phyloP scores from a whole-genome alignment of 2,329 filamentous ascomycete genomes.

The Scedosporium apiospermum region DNA sequence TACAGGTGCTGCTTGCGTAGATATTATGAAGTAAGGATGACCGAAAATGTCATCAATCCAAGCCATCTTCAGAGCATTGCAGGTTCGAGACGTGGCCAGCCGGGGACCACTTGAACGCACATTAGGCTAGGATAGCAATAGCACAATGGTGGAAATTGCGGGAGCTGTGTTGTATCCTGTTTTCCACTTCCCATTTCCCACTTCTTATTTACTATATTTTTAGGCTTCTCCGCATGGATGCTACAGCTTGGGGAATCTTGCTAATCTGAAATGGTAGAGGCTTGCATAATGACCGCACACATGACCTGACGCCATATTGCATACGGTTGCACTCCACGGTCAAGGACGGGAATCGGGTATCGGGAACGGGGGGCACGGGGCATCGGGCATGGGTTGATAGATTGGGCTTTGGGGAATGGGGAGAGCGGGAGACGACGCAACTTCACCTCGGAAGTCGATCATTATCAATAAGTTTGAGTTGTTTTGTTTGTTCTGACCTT shows the following conservation, averaged over 20 bases:
- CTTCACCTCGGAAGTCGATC: too few relatives aligned
- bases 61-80: neutral
- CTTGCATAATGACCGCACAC: neutral
- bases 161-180: neutral
- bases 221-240: neutral
- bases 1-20: neutral
- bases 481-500: too few relatives aligned
- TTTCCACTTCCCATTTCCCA: neutral
- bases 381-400: too few relatives aligned
- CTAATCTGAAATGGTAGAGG: conserved; percentile 1
- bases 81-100: neutral
- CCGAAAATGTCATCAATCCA: neutral
- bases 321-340: neutral
- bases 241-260: neutral
- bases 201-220: neutral
- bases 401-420: too few relatives aligned
- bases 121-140: neutral
- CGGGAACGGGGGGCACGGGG: too few relatives aligned
- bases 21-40: neutral
- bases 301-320: conserved; percentile 2
- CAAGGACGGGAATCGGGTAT: neutral
- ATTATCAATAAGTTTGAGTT: too few relatives aligned
- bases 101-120: neutral
- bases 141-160: neutral
- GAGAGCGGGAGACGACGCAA: too few relatives aligned